Evolutionary conservation across 2,329 filamentous ascomycete species (phyloP).

Genomic region (Penicillium janthinellum): DNA sequence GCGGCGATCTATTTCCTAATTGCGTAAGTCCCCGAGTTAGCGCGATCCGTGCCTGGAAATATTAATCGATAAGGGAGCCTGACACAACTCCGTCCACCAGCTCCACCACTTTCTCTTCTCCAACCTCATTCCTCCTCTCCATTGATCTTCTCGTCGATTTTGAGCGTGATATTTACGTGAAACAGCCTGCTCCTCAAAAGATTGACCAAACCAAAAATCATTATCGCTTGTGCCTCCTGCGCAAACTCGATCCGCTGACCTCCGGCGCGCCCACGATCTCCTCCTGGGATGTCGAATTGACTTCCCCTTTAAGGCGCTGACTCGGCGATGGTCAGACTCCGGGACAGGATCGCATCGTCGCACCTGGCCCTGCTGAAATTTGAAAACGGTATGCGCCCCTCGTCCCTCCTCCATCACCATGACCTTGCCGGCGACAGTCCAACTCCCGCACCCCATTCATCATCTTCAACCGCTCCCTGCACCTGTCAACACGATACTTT

Average conservation of each 20-base stretch:
- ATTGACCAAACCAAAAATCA: neutral
- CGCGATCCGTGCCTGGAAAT: constrained; percentile 4
- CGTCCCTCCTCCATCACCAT: constrained; percentile 2
- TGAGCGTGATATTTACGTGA: neutral
- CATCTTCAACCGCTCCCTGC: neutral
- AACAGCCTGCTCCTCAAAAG: neutral
- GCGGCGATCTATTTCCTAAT: neutral
- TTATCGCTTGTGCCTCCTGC: neutral
- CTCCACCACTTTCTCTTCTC: neutral
- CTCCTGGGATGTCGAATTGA: constrained; percentile 19
- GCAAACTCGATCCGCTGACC: constrained; percentile 1
- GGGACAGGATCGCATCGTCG: constrained; percentile 23
- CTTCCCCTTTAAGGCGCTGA: constrained; percentile 19
- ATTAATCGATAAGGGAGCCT: constrained; percentile 5
- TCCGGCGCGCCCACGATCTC: neutral
- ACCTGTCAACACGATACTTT: neutral
- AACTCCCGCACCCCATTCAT: neutral
- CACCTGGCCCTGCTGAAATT: constrained; percentile 32
- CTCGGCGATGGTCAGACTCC: constrained; percentile 32
- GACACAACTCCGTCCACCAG: neutral
- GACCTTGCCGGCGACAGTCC: neutral
- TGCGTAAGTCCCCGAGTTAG: neutral
- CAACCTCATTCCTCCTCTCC: neutral
- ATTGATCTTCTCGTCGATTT: neutral
- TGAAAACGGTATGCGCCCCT: constrained; percentile 29